These are phyloP conservation scores for Ampelomyces quisqualis DNA, from an alignment of 2,329 filamentous ascomycete species.

Conservation along the genomic window DNA sequence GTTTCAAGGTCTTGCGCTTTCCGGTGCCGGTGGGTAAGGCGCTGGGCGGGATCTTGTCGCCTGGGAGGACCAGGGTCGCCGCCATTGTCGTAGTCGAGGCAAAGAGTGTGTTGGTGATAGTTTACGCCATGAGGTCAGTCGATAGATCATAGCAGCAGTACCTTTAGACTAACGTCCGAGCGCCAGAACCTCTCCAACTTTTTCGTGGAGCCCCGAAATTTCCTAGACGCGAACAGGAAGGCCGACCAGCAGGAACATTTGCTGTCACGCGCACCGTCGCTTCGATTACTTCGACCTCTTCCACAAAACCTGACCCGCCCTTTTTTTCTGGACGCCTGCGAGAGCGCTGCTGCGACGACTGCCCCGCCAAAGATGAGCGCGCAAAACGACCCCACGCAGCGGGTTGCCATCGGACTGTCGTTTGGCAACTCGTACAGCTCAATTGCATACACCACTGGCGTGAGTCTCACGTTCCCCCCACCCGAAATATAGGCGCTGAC, in stretches of 20 bases:
- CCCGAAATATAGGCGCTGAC: conserved; percentile 9
- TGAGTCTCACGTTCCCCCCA: conserved; percentile 36
- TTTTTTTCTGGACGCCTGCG: not conserved
- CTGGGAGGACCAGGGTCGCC: conserved; percentile 74
- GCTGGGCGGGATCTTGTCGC: conserved; percentile 68
- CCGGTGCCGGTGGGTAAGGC: conserved; percentile 66
- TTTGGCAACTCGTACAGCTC: conserved; percentile 99
- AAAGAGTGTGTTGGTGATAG: not conserved
- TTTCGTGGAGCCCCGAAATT: conserved; percentile 26
- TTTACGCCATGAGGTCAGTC: conserved; percentile 14
- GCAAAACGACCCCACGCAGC: conserved; percentile 54
- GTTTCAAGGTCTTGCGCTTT: conserved; percentile 66
- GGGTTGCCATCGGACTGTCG: conserved; percentile 85
- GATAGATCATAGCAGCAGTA: not conserved
- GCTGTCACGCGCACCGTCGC: not conserved
- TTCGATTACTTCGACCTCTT: not conserved
- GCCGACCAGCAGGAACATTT: not conserved
- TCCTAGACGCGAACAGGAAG: conserved; percentile 16
- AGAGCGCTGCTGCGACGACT: conserved; percentile 3
- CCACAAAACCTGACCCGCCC: not conserved
- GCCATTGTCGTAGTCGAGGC: conserved; percentile 57
- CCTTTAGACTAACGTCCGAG: too few species aligned
- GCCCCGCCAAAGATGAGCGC: conserved; percentile 48
- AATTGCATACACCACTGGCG: conserved; percentile 79
- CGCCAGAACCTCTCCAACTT: conserved; percentile 7